Evolutionary conservation across 805 yeast species (phyloP), one percentile per base, ranked within the genome.

Genomic region (Yarrowia sp.): DNA sequence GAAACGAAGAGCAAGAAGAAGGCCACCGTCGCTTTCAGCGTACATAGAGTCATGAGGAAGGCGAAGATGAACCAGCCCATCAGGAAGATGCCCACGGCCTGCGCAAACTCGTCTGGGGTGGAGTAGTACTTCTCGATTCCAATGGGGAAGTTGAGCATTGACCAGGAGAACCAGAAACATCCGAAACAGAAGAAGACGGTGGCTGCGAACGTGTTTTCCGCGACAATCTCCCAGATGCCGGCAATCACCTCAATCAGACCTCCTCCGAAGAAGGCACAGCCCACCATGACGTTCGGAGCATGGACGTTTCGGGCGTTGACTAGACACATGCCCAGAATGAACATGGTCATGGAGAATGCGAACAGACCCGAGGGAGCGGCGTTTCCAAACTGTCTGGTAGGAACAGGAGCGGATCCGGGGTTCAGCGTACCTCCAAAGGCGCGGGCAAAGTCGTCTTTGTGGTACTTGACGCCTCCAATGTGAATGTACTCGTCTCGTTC

Each of bases 151-250:
- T 74, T 74, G 66, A 87, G 81, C 7, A 87, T 88, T 68, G 84
- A 89, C 78, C 82, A 86, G n/a, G 87, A 77, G 78, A 85, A 82
- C 91, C 91, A 87, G 76, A 87, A 87, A 0, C 86, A 88, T 44
- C 88, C 90, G 70, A 42, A 81, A 12, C 58, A 36, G 20, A 47
- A 17, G 38, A 87, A 78, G 69, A 42, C 81, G 77, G 84, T 79
- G 47, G 85, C 88, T 81, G 88, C 89, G 77, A 86, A 86, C 40
- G 88, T 84, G 76, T 85, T 85, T 70, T 87, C 89, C 24, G 83
- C 79, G 13, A 86, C 86, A 76, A 86, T 80, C 73, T 85, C 89
- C 83, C 87, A 86, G 85, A 86, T 83, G 65, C 88, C 89, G n/a
- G 89, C 88, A 43, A 85, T 74, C 55, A 85, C 76, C 73, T 86